These are phyloP conservation scores for Pseudoturritis turrita DNA, from an alignment of 345 rosid species.

Conservation along the genomic window DNA sequence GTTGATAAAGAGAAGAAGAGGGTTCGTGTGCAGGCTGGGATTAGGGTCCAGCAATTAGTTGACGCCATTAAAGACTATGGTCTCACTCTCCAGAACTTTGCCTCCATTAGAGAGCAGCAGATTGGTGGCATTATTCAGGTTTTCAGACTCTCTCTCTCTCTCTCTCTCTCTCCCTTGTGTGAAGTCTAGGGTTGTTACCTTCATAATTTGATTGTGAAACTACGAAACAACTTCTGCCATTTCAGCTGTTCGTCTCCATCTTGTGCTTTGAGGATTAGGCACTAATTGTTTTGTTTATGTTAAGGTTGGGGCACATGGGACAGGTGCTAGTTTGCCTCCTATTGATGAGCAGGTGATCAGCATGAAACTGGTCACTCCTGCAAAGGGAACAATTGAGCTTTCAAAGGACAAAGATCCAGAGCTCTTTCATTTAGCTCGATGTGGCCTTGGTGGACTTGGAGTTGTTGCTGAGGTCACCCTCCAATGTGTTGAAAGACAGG, in stretches of 20 bases:
- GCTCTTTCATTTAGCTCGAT: constrained; percentile 83
- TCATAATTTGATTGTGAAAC: background rate
- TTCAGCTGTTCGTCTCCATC: background rate
- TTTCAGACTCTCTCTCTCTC: background rate
- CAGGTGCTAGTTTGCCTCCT: constrained; percentile 94
- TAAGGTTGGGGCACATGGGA: constrained; percentile 98
- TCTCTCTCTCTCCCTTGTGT: background rate
- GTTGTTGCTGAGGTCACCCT: constrained; percentile 96
- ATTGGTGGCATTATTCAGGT: constrained; percentile 99
- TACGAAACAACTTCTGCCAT: background rate
- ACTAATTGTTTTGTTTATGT: background rate
- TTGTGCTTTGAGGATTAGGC: background rate
- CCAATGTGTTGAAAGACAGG: constrained; percentile 88
- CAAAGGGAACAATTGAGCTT: constrained; percentile 82
- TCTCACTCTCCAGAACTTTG: constrained; percentile 87
- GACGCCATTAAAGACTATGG: constrained; percentile 79
- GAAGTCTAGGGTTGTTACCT: background rate
- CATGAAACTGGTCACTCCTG: constrained; percentile 94
- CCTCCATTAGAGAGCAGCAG: constrained; percentile 97
- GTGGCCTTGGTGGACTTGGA: constrained; percentile 96
- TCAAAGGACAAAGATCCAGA: constrained; percentile 86
- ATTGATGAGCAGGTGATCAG: constrained; percentile 92
- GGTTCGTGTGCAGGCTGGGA: constrained; percentile 83
- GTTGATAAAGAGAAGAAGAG: constrained; percentile 79
- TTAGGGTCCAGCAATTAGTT: constrained; percentile 82